A percentile compares a stretch with the other conserved stretches of the same genome.
Conservation (phyloP, 352 stramenopile species). For the Globisporangium paroecandrum region DNA sequence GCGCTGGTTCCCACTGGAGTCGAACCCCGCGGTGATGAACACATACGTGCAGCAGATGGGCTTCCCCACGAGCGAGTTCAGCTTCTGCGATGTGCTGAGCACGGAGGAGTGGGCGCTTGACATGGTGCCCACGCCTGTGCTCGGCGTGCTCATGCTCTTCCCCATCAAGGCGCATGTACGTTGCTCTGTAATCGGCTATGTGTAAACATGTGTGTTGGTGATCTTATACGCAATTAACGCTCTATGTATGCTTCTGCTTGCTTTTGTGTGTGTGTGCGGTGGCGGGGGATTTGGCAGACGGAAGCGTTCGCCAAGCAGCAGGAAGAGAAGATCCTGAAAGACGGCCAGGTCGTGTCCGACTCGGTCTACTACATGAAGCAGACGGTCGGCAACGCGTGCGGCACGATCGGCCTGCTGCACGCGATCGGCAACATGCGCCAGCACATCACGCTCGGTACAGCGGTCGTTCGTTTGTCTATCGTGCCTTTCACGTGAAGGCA, state of each 20-base stretch:
- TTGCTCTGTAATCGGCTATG: neutral
- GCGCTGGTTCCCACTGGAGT: constrained; percentile 91
- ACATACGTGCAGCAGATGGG: constrained; percentile 93
- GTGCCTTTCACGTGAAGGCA: neutral
- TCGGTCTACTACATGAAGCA: constrained; percentile 93
- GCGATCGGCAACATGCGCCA: constrained; percentile 90
- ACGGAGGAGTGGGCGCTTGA: constrained; percentile 96
- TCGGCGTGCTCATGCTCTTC: constrained; percentile 94
- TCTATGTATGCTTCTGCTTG: neutral
- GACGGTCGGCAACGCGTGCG: constrained; percentile 96
- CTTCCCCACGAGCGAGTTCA: constrained; percentile 80
- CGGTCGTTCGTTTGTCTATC: neutral
- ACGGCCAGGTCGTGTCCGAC: constrained; percentile 71
- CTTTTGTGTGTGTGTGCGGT: neutral
- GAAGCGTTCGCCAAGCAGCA: constrained; percentile 81
- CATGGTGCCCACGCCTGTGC: constrained; percentile 93
- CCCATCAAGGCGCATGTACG: constrained; percentile 89
- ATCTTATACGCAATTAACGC: neutral
- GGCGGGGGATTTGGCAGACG: constrained; percentile 30
- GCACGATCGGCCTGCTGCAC: constrained; percentile 95
- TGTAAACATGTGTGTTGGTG: neutral
- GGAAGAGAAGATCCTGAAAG: constrained; percentile 52
- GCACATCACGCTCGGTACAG: constrained; percentile 58
- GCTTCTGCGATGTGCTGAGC: constrained; percentile 94
- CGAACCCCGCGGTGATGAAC: constrained; percentile 95